A percentile compares a stretch with the other conserved stretches of the same genome.
phyloP scores from a whole-genome alignment of 148 eudicot species.

The Fallopia convolvulus region DNA sequence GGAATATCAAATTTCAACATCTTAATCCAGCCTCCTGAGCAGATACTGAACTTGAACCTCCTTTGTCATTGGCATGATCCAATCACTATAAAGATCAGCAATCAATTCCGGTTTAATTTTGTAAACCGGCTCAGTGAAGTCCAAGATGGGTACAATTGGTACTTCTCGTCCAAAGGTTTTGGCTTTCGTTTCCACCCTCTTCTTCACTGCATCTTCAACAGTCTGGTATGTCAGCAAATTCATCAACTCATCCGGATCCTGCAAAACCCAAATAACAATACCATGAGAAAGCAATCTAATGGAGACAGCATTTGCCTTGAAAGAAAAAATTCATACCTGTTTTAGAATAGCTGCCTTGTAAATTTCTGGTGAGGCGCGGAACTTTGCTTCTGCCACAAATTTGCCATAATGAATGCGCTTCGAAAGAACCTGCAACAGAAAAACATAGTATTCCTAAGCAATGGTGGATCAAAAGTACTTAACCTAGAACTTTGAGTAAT shows the following conservation, averaged over 20 bases:
- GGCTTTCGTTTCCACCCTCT: conserved; percentile 73
- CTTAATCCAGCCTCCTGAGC: conserved; percentile 75
- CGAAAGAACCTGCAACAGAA: conserved; percentile 56
- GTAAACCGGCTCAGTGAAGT: conserved; percentile 42
- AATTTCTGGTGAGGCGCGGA: conserved; percentile 61
- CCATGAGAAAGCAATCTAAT: not conserved
- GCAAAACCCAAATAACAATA: conserved; percentile 10
- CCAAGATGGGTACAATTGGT: conserved; percentile 23
- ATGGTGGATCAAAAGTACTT: not conserved
- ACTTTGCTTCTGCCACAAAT: conserved; percentile 95
- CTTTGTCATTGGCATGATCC: conserved; percentile 98
- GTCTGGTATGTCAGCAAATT: conserved; percentile 61
- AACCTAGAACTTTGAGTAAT: not conserved
- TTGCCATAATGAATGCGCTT: conserved; percentile 95
- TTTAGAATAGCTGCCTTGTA: conserved; percentile 65
- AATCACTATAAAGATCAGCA: conserved; percentile 75
- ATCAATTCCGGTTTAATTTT: conserved; percentile 73
- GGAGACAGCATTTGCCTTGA: not conserved
- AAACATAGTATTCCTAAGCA: not conserved
- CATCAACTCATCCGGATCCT: conserved; percentile 62
- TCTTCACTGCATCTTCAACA: conserved; percentile 64
- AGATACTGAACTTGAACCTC: conserved; percentile 83
- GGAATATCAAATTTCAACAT: not conserved
- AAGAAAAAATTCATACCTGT: conserved; percentile 30
- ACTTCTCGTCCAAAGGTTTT: conserved; percentile 67